Evolutionary conservation across 2,329 filamentous ascomycete species (phyloP).

Genomic region (Coniochaeta sp.): DNA sequence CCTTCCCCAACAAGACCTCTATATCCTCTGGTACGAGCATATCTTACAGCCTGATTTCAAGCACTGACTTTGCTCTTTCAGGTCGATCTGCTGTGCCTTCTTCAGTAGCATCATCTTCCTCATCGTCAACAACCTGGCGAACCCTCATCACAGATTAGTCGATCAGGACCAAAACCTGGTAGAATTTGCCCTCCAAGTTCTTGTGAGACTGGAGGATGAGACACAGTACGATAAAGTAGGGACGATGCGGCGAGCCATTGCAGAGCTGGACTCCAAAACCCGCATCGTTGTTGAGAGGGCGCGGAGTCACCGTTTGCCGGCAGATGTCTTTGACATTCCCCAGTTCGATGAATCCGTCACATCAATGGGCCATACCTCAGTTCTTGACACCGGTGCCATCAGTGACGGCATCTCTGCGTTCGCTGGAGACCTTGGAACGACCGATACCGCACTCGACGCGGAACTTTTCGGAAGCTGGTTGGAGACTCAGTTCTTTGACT

Average conservation of each 20-base stretch:
- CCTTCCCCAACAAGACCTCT: background rate
- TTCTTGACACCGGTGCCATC: background rate
- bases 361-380: background rate
- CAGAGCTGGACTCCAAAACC: background rate
- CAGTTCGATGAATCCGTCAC: background rate
- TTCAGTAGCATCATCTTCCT: conserved; percentile 25
- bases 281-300: background rate
- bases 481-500: background rate
- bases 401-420: background rate
- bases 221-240: background rate
- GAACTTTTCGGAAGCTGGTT: background rate
- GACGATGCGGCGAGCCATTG: background rate
- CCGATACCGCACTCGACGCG: background rate
- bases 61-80: conserved; percentile 13
- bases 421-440: background rate
- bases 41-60: conserved; percentile 24
- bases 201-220: conserved; percentile 13
- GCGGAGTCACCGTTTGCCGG: background rate
- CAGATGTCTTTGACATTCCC: background rate
- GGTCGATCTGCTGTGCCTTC: conserved; percentile 23
- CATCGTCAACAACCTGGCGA: conserved; percentile 22
- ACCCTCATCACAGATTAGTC: conserved; percentile 17
- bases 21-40: background rate
- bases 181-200: conserved; percentile 17
- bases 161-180: conserved; percentile 20